Conservation (phyloP, 495 filamentous ascomycete genomes). For the Echria macrotheca region DNA sequence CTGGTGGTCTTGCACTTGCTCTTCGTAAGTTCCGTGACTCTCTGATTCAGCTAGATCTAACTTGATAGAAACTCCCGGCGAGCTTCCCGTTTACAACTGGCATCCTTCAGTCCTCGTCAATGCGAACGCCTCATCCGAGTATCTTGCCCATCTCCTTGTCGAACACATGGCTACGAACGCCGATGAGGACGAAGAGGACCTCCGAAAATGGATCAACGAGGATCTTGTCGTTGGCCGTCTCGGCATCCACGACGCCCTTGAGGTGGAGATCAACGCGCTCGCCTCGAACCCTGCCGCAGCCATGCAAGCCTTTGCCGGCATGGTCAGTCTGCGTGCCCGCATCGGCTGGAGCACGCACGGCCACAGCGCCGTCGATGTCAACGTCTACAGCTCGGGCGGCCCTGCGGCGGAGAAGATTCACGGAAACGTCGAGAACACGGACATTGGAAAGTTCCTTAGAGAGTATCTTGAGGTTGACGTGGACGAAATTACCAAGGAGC, state of each 20-base stretch:
- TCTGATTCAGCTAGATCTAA: slow-evolving; percentile 10
- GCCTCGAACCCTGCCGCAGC: slow-evolving; percentile 48
- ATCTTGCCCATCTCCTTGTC: slow-evolving; percentile 54
- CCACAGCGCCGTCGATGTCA: slow-evolving; percentile 85
- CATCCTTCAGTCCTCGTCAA: slow-evolving; percentile 74
- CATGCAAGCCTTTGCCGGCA: slow-evolving; percentile 65
- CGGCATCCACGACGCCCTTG: slow-evolving; percentile 67
- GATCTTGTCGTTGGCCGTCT: slow-evolving; percentile 60
- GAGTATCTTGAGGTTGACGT: slow-evolving; percentile 78
- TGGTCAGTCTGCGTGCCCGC: slow-evolving; percentile 80
- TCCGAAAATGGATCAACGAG: slow-evolving; percentile 54
- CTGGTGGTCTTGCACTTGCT: slow-evolving; percentile 77
- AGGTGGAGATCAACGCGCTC: slow-evolving; percentile 64
- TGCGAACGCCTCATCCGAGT: slow-evolving; percentile 71
- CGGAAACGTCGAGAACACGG: slow-evolving; percentile 94
- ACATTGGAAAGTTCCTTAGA: slow-evolving; percentile 75
- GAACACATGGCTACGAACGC: slow-evolving; percentile 43
- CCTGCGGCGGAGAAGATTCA: slow-evolving; percentile 45
- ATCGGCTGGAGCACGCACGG: slow-evolving; percentile 91
- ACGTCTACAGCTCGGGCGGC: slow-evolving; percentile 71
- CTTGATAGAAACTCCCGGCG: slow-evolving; percentile 26
- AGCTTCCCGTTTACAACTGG: slow-evolving; percentile 69
- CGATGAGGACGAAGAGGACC: slow-evolving; percentile 29
- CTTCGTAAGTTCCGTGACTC: slow-evolving; percentile 51
- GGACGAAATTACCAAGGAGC: slow-evolving; percentile 64